Percentiles rank a stretch among this genome's conserved stretches.
These are phyloP conservation scores for Pyricularia pennisetigena DNA, from an alignment of 2,329 filamentous ascomycete species.

Conservation along the genomic window DNA sequence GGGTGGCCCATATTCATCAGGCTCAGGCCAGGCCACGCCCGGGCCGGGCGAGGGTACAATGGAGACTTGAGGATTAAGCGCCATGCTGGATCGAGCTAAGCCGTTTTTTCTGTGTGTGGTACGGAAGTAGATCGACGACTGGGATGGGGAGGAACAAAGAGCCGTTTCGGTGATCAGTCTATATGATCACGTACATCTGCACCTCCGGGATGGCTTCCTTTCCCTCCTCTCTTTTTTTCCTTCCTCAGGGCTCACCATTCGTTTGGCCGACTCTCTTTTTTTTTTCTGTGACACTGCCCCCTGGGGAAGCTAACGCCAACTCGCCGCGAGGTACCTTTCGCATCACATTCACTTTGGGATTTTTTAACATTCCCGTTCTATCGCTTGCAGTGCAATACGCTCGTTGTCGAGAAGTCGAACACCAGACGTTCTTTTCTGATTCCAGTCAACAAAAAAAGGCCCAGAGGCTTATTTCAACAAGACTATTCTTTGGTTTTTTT, in stretches of 20 bases:
- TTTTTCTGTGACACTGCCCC: neutral
- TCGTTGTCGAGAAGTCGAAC: neutral
- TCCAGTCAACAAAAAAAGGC: neutral
- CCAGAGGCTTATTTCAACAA: neutral
- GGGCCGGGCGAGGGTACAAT: neutral
- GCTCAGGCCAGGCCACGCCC: neutral
- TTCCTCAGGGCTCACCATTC: neutral
- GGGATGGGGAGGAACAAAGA: neutral
- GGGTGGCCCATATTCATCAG: no score
- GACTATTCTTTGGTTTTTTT: neutral
- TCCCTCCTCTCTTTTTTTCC: neutral
- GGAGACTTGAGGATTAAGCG: neutral
- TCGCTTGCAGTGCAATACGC: neutral
- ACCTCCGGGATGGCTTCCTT: neutral
- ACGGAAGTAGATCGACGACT: neutral
- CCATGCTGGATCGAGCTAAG: neutral
- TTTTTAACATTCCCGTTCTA: neutral
- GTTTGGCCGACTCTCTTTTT: neutral
- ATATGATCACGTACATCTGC: neutral
- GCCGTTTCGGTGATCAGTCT: neutral
- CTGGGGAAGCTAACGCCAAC: neutral
- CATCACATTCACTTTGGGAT: neutral
- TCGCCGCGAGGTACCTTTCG: neutral
- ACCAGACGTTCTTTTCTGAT: neutral
- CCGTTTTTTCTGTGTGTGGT: neutral